A percentile compares a stretch with the other conserved stretches of the same genome.
These are phyloP conservation scores for Chalciporus pseudorubinellus DNA, from an alignment of 768 basidiomycete genomes.

Conservation along the genomic window DNA sequence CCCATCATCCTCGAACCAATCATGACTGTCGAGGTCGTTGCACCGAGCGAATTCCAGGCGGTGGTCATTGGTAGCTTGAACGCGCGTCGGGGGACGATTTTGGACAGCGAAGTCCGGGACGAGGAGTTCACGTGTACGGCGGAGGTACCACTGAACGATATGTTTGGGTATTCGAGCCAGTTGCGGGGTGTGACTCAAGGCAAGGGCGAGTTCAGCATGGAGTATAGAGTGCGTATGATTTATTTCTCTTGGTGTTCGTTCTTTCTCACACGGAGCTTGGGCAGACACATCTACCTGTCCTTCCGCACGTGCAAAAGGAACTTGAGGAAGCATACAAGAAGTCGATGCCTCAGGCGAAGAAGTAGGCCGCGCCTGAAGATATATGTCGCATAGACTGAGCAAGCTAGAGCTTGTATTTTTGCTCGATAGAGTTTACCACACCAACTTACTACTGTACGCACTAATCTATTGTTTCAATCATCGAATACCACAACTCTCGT, in stretches of 20 bases:
- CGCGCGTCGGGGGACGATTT: conserved; percentile 86
- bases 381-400: no score
- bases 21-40: conserved; percentile 97
- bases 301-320: conserved; percentile 84
- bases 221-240: conserved; percentile 58
- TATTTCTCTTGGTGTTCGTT: no score
- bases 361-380: conserved; percentile 45
- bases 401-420: not conserved
- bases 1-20: conserved; percentile 94
- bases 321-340: conserved; percentile 85
- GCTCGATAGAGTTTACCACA: no score
- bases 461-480: conserved; percentile 7
- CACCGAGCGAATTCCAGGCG: conserved; percentile 95
- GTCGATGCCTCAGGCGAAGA: conserved; percentile 66
- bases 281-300: conserved; percentile 77
- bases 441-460: conserved; percentile 9
- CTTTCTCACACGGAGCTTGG: not conserved
- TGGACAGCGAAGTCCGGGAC: conserved; percentile 94
- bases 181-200: conserved; percentile 94
- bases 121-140: conserved; percentile 93
- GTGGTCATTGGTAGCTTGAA: conserved; percentile 93
- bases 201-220: conserved; percentile 87
- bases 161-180: conserved; percentile 97
- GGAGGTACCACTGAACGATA: conserved; percentile 94
- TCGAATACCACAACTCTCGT: conserved; percentile 5